Evolutionary conservation across 2,329 filamentous ascomycete species (phyloP).

Genomic region (Fusarium sp.): DNA sequence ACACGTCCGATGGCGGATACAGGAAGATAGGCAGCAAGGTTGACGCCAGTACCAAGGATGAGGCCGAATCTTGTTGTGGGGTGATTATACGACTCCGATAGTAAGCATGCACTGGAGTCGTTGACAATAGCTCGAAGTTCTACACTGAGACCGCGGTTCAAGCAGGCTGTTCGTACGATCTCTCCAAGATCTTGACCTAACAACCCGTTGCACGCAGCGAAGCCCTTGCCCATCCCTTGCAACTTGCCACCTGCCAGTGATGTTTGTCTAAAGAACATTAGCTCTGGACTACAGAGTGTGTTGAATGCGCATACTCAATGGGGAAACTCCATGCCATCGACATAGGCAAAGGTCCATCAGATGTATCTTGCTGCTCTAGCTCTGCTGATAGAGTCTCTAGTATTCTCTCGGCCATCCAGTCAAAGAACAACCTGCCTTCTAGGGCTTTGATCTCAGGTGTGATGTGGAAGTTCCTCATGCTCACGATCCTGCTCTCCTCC

Average conservation of each 20-base stretch:
- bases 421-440: conserved; percentile 69
- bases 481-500: conserved; percentile 62
- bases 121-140: conserved; percentile 71
- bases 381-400: conserved; percentile 63
- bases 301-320: conserved; percentile 60
- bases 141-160: conserved; percentile 61
- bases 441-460: conserved; percentile 65
- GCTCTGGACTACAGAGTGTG: conserved; percentile 9
- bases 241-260: conserved; percentile 69
- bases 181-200: conserved; percentile 69
- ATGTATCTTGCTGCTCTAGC: conserved; percentile 49
- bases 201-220: conserved; percentile 67
- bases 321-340: conserved; percentile 77
- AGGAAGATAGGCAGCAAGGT: conserved; percentile 72
- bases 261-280: conserved; percentile 64
- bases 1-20: conserved; percentile 62
- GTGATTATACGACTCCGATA: conserved; percentile 71
- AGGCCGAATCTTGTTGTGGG: conserved; percentile 70
- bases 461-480: conserved; percentile 67
- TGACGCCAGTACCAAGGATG: conserved; percentile 74
- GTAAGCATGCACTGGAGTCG: conserved; percentile 72
- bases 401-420: conserved; percentile 74
- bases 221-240: conserved; percentile 73
- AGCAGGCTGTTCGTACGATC: conserved; percentile 66
- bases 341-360: conserved; percentile 62